Conservation (phyloP, 148 eudicot genomes). For the Fallopia convolvulus region DNA sequence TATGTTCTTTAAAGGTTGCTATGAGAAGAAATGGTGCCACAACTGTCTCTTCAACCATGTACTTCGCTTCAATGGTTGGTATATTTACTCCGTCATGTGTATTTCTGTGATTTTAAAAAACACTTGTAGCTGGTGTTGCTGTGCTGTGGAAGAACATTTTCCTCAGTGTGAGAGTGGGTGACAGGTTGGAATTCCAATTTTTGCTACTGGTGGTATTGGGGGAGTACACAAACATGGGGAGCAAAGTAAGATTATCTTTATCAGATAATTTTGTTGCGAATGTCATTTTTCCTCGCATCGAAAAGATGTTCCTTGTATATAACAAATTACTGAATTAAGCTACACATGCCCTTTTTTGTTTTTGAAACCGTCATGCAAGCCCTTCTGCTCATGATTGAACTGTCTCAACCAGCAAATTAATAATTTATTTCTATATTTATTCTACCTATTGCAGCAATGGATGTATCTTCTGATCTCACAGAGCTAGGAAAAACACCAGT, state of each 20-base stretch:
- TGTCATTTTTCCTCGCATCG: not conserved
- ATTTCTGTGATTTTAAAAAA: not conserved
- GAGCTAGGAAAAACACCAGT: constrained; percentile 91
- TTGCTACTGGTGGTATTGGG: constrained; percentile 95
- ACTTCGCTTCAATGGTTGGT: constrained; percentile 77
- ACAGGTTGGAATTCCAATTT: constrained; percentile 85
- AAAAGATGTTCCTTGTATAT: not conserved
- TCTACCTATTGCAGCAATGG: constrained; percentile 60
- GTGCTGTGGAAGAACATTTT: not conserved
- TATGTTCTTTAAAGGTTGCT: constrained; percentile 52
- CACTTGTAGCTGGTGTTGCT: not conserved
- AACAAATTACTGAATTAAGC: not conserved
- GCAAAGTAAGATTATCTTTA: constrained; percentile 40
- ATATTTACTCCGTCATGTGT: not conserved
- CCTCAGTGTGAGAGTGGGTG: not conserved
- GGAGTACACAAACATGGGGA: constrained; percentile 97
- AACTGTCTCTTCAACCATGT: constrained; percentile 94
- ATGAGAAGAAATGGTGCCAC: constrained; percentile 82
- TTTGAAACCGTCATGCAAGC: not conserved
- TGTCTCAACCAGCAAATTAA: not conserved
- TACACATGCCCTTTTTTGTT: not conserved
- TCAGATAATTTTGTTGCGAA: not conserved
- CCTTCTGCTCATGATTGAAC: not conserved
- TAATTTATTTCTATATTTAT: constrained; percentile 3
- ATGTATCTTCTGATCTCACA: constrained; percentile 93